A percentile compares a stretch with the other conserved stretches of the same genome.
These are phyloP conservation scores for Groenewaldozyma auringiensis DNA, from an alignment of 1,139 yeast genomes.

Conservation along the genomic window DNA sequence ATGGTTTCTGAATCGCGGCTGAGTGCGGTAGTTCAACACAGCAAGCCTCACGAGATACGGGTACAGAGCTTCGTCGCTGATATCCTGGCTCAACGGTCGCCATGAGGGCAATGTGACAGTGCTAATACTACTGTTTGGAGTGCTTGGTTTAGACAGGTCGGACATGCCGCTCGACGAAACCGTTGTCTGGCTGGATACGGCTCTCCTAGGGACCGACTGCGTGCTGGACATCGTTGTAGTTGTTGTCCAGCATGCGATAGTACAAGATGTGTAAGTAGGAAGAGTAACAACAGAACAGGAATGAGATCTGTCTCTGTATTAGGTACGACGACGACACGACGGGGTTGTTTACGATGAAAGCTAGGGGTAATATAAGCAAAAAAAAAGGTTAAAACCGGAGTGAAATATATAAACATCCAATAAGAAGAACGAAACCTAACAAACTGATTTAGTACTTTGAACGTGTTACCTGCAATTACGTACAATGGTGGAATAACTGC, in stretches of 20 bases:
- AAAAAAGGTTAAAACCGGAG: too few relatives aligned
- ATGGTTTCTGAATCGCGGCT: slow-evolving; percentile 23
- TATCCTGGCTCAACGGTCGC: slow-evolving; percentile 15
- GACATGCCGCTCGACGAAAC: neutral
- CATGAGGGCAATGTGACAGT: slow-evolving; percentile 14
- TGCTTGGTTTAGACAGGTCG: neutral
- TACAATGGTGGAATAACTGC: too few relatives aligned
- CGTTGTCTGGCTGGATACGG: slow-evolving; percentile 9
- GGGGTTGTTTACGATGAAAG: neutral
- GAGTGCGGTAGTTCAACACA: slow-evolving; percentile 27
- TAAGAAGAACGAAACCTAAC: too few relatives aligned
- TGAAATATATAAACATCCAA: too few relatives aligned
- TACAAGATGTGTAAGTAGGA: too few relatives aligned
- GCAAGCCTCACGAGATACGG: slow-evolving; percentile 29
- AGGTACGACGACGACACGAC: too few relatives aligned
- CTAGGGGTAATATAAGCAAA: neutral
- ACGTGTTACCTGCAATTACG: too few relatives aligned
- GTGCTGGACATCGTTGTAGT: too few relatives aligned
- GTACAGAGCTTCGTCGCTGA: slow-evolving; percentile 27
- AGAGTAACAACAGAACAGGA: too few relatives aligned
- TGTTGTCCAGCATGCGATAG: too few relatives aligned
- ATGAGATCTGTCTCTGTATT: too few relatives aligned
- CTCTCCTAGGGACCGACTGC: slow-evolving; percentile 8
- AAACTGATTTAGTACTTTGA: too few relatives aligned
- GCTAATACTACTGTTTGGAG: neutral